A percentile compares a stretch with the other conserved stretches of the same genome.
Conservation (phyloP, 2,329 filamentous ascomycete species). For the Colletotrichum theobromicola region DNA sequence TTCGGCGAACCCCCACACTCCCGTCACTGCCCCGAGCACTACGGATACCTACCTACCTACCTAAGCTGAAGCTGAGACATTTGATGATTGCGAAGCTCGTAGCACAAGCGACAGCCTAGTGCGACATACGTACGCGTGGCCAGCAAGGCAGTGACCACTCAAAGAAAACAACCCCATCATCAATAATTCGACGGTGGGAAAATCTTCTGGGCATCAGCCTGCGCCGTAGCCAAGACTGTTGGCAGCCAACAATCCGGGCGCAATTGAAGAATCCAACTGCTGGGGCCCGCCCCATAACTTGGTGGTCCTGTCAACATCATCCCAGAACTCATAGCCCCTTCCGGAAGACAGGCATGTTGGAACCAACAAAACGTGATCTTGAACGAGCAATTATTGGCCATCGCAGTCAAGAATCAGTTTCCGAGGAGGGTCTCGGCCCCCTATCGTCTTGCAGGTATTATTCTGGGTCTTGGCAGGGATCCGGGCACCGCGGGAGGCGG, state of each 20-base stretch:
- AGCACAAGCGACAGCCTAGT: background rate
- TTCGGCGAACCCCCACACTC: background rate
- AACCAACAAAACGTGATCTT: background rate
- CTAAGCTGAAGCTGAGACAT: background rate
- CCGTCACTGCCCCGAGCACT: background rate
- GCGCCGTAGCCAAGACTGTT: background rate
- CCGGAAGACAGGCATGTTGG: background rate
- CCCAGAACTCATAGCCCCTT: too few relatives aligned
- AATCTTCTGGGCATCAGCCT: background rate
- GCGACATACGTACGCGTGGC: background rate
- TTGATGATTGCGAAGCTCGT: background rate
- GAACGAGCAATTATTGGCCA: background rate
- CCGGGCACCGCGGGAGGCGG: background rate
- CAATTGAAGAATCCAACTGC: background rate
- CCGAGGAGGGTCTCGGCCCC: background rate
- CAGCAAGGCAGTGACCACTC: background rate
- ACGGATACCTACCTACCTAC: too few relatives aligned
- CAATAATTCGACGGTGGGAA: background rate
- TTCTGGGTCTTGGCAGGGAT: slow-evolving; percentile 8
- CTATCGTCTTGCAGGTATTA: background rate
- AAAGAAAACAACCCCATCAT: background rate
- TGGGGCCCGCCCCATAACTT: background rate
- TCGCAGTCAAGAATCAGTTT: background rate
- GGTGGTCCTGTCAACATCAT: background rate
- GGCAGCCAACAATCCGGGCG: background rate